phyloP scores from a whole-genome alignment of 371 early-diverging fungal species.

The Blakeslea trispora region DNA sequence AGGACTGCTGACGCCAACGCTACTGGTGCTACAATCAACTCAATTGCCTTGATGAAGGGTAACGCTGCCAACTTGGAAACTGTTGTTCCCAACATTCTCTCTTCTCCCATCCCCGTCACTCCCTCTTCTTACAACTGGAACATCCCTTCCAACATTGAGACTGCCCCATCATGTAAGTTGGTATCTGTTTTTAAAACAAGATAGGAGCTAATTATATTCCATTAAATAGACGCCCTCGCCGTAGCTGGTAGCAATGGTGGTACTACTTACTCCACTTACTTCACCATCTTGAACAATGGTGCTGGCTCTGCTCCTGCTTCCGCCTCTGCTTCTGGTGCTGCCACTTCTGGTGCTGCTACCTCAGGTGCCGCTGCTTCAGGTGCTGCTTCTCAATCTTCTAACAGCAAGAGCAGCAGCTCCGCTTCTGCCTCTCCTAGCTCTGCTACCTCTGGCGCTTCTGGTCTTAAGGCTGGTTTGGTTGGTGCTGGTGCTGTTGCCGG shows the following conservation, averaged over 20 bases:
- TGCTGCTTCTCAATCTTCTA: conserved; percentile 1
- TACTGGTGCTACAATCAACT: conserved; percentile 21
- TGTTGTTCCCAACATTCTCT: conserved; percentile 23
- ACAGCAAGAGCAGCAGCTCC: conserved; percentile 3
- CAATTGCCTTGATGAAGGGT: conserved; percentile 36
- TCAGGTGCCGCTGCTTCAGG: background rate
- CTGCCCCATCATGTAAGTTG: conserved; percentile 35
- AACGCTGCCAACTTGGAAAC: conserved; percentile 27
- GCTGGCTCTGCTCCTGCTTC: conserved; percentile 9
- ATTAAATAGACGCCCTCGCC: conserved; percentile 34
- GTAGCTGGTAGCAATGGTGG: conserved; percentile 33
- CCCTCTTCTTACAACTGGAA: conserved; percentile 33
- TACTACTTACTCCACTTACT: conserved; percentile 39
- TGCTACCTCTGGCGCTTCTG: background rate
- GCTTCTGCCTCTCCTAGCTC: conserved; percentile 14
- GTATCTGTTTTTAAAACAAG: background rate
- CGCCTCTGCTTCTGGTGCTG: conserved; percentile 1
- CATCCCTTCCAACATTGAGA: conserved; percentile 27
- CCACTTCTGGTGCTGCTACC: conserved; percentile 10
- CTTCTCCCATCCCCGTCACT: conserved; percentile 27
- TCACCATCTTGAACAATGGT: conserved; percentile 38
- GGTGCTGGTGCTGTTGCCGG: conserved; percentile 25
- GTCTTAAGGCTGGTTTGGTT: conserved; percentile 23
- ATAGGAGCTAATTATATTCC: conserved; percentile 9
- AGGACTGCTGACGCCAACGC: conserved; percentile 28